Evolutionary conservation across 805 yeast genomes (phyloP), one percentile per base, ranked within the genome.

Genomic region (Zygotorulaspora chibaensis): DNA sequence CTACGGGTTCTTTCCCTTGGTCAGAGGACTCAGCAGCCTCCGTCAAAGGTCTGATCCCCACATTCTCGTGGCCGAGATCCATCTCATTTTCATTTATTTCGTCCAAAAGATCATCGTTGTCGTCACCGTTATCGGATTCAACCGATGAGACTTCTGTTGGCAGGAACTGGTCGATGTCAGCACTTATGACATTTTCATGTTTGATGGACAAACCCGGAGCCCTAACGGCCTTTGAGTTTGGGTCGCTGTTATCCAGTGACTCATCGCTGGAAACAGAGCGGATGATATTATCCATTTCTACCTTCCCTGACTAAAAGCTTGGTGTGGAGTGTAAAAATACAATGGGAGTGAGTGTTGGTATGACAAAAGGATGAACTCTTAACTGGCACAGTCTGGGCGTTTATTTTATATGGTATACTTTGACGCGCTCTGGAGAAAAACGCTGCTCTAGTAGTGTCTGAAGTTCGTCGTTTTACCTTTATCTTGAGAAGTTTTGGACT

Each of bases 71-170:
- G 17, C 31, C 53, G 11, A 35, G 35, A 38, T 52, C 43, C 42
- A 48, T 69, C 37, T 67, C 61, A 43, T 53, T 54, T 38, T 40
- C 55, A 13, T 40, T 52, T 39, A 45, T 48, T 16, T 48, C 52
- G 15, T 49, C 55, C 52, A 48, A 20, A 23, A 36, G 45, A 3
- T 43, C 57, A 3, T 47, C 56, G 26, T 44, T 51, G 10, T 47
- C 54, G 13, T 48, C 53, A 3, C 40, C 54, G 15, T 41, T 51
- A 25, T 53, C 57, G 3, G 59, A 50, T 18, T 52, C 61, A 30
- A 50, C 27, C 12, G 60, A 52, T 2, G 63, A 56, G 3, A 58
- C 57, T 12, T 54, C 60, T 25, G 50, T 53, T 17, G 62, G 62
- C 26, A 59, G 39, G 23, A 52, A 47, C 17, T 54, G 48, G 34